Evolutionary conservation across 441 rosid species (phyloP).

Genomic region (Gossypium davidsonii): DNA sequence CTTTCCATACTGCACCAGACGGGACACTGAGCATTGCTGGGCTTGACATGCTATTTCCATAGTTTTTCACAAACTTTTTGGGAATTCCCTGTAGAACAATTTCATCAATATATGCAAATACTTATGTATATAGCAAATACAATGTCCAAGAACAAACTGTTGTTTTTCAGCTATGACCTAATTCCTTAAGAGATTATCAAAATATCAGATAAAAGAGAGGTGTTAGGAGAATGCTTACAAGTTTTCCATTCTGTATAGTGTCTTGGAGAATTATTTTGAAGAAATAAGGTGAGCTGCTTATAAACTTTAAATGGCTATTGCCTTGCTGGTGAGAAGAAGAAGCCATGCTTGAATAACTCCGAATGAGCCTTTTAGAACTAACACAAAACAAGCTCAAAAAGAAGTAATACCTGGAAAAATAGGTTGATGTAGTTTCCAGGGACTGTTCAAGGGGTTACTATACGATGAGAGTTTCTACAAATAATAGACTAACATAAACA

Average conservation of each 20-base stretch:
- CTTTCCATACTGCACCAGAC: slow-evolving; percentile 10
- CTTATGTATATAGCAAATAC: background rate
- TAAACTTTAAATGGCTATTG: background rate
- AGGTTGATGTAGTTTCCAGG: too few species aligned
- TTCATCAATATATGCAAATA: background rate
- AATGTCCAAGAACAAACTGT: background rate
- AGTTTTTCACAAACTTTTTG: background rate
- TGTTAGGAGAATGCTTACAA: background rate
- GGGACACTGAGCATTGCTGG: slow-evolving; percentile 3
- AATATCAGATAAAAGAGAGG: background rate
- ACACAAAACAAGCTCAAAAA: background rate
- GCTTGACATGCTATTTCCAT: slow-evolving; percentile 9
- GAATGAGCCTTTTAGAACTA: background rate
- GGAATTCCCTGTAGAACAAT: slow-evolving; percentile 14
- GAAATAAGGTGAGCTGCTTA: background rate
- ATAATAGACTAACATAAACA: too few species aligned
- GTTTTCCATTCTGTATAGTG: slow-evolving; percentile 1
- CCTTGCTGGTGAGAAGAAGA: background rate
- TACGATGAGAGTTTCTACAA: too few species aligned
- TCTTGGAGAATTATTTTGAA: background rate
- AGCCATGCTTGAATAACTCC: background rate
- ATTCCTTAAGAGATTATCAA: background rate
- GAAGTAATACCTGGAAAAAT: background rate
- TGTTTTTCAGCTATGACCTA: background rate
- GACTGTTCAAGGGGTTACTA: too few species aligned